Evolutionary conservation across 129 eudicot genomes (phyloP).

Genomic region (Gnaphalium uliginosum): DNA sequence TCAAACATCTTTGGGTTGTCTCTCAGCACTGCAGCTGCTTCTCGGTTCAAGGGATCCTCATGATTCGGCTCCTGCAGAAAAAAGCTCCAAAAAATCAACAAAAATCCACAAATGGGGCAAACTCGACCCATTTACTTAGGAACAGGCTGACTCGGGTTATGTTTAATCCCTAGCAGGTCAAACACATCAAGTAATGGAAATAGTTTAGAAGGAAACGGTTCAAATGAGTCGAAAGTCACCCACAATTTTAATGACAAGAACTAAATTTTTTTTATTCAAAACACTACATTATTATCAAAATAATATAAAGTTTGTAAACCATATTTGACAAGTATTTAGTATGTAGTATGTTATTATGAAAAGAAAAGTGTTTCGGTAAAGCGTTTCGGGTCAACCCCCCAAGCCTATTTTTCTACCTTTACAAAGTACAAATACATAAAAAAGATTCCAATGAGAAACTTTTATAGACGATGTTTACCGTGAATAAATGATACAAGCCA

Average conservation of each 20-base stretch:
- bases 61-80: constrained; percentile 66
- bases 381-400: background rate
- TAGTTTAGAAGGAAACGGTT: background rate
- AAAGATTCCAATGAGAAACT: background rate
- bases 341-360: no score
- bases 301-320: background rate
- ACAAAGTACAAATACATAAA: background rate
- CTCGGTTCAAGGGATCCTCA: constrained; percentile 83
- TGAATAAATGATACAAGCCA: constrained; percentile 91
- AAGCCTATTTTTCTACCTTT: background rate
- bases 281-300: background rate
- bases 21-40: constrained; percentile 82
- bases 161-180: background rate
- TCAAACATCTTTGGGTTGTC: constrained; percentile 81
- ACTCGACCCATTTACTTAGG: background rate
- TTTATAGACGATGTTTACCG: constrained; percentile 42
- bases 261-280: background rate
- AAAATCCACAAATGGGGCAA: background rate
- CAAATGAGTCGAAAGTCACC: background rate
- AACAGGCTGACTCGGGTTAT: background rate
- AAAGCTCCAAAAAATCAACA: background rate
- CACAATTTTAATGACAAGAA: background rate
- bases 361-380: no score
- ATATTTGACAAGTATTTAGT: no score
- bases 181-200: background rate